Evolutionary conservation across 139 green algal species (phyloP), one percentile per base, ranked within the genome.

Genomic region (Closterium sp.): DNA sequence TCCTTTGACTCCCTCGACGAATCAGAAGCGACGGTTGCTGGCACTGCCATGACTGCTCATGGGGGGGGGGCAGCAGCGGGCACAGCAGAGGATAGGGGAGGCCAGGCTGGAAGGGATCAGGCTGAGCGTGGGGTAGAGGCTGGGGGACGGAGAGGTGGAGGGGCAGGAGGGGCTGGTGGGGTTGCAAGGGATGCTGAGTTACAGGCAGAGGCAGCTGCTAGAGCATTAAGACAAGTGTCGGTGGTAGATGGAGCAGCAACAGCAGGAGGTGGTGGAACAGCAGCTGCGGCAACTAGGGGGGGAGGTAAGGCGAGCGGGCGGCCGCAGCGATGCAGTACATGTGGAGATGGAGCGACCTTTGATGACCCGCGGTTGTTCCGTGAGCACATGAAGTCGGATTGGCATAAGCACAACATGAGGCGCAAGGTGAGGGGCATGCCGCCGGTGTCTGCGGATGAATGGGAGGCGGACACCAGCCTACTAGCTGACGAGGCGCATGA

Each of bases 321-420:
- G 34, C 55, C 32, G 84, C 89, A 89, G 83, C 66, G 76, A 1
- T 95, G 94, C 90, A 88, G 28, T 21, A 96, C 94, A 9, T 95
- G 94, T 88, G 23, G 84, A 7, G 55, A 76, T 76, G 12, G 12
- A 76, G 88, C 69, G 3, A 30, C 38, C 8, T 98, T 98, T 89
- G 86, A 69, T 0, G 93, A 89, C 2, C 69, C 91, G 0, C 86
- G 94, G 31, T 96, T 98, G 91, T 96, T 98, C 93, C 94, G 97
- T 0, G 91, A 93, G 34, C 97, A 99, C 92, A 98, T 98, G 92
- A 96, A 96, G 32, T 96, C 95, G 0, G 97, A 99, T 92, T 99
- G 97, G 97, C 97, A 99, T 91, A 93, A 96, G 84, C 93, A 94
- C 91, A 99, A 99, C 83, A 92, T 98, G 21, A 97, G 97, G 94